phyloP scores from a whole-genome alignment of 305 asterid genomes.

The Lippia alba region DNA sequence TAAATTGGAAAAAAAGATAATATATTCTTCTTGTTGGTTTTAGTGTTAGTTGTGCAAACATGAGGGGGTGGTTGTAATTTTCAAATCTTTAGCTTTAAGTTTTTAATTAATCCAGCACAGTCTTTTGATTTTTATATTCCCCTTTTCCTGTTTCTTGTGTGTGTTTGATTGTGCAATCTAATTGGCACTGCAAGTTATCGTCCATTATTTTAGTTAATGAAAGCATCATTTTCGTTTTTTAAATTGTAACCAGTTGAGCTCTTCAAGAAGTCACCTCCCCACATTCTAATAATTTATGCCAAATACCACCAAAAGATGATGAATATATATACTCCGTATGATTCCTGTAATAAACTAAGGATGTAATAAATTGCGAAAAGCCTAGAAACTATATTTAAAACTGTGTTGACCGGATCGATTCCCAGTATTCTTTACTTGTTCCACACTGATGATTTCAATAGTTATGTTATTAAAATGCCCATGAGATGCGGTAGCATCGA shows the following conservation, averaged over 20 bases:
- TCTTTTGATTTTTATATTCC: slow-evolving; percentile 22
- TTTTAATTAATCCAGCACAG: slow-evolving; percentile 12
- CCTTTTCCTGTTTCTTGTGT: slow-evolving; percentile 35
- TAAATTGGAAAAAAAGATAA: slow-evolving; percentile 39
- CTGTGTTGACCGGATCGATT: slow-evolving; percentile 52
- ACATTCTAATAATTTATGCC: slow-evolving; percentile 26
- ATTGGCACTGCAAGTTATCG: slow-evolving; percentile 46
- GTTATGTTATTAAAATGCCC: slow-evolving; percentile 47
- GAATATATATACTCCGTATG: slow-evolving; percentile 35
- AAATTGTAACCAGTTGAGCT: slow-evolving; percentile 40
- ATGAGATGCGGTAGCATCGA: slow-evolving; percentile 51
- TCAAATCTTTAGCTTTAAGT: slow-evolving; percentile 14
- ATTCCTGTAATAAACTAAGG: slow-evolving; percentile 37
- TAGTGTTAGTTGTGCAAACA: slow-evolving; percentile 40
- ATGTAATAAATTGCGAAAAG: slow-evolving; percentile 33
- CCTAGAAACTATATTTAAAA: slow-evolving; percentile 38
- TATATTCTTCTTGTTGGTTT: slow-evolving; percentile 11
- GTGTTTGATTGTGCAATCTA: slow-evolving; percentile 26
- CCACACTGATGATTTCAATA: slow-evolving; percentile 37
- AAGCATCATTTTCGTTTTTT: slow-evolving; percentile 22
- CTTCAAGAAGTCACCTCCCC: slow-evolving; percentile 51
- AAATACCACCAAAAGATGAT: slow-evolving; percentile 33
- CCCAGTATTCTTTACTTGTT: slow-evolving; percentile 47
- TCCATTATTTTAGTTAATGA: slow-evolving; percentile 38
- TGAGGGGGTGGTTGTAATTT: slow-evolving; percentile 31